These are phyloP conservation scores for Scedosporium aurantiacum DNA, from an alignment of 2,329 filamentous ascomycete genomes.

Conservation along the genomic window DNA sequence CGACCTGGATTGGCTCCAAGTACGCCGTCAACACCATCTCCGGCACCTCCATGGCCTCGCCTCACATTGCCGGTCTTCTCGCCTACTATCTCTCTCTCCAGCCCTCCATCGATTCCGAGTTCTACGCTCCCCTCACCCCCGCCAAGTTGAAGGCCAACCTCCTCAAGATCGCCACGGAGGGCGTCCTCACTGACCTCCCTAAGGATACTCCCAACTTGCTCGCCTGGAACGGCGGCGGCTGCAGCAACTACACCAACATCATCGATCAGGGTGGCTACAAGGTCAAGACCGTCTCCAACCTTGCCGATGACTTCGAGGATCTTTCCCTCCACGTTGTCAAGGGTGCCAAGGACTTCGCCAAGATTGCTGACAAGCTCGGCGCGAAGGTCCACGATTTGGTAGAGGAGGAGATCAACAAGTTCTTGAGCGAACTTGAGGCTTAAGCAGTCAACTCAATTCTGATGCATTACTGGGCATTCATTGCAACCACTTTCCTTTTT, in stretches of 20 bases:
- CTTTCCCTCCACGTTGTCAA: conserved; percentile 46
- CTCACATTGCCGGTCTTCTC: conserved; percentile 89
- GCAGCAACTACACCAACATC: conserved; percentile 80
- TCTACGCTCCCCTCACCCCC: conserved; percentile 79
- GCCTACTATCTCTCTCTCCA: conserved; percentile 98
- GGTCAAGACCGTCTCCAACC: conserved; percentile 37
- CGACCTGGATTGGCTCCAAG: conserved; percentile 96
- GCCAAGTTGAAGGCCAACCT: conserved; percentile 88
- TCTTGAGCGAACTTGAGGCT: conserved; percentile 21
- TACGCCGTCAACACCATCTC: conserved; percentile 98
- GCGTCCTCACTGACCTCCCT: conserved; percentile 71
- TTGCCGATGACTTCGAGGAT: conserved; percentile 43
- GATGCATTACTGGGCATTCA: background rate
- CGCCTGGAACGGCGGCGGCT: conserved; percentile 97
- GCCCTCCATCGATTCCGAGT: conserved; percentile 80
- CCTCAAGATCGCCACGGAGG: conserved; percentile 70
- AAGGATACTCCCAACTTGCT: conserved; percentile 84
- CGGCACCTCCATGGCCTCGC: conserved; percentile 97
- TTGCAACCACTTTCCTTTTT: conserved; percentile 15
- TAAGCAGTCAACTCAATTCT: background rate
- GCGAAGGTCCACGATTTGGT: conserved; percentile 53
- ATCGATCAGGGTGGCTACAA: conserved; percentile 63
- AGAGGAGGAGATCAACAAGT: conserved; percentile 47
- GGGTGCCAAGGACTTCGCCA: conserved; percentile 38
- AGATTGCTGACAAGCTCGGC: conserved; percentile 50